A percentile compares a stretch with the other conserved stretches of the same genome.
Conservation (phyloP, 2,329 filamentous ascomycete genomes). For the Penicillium sp. region DNA sequence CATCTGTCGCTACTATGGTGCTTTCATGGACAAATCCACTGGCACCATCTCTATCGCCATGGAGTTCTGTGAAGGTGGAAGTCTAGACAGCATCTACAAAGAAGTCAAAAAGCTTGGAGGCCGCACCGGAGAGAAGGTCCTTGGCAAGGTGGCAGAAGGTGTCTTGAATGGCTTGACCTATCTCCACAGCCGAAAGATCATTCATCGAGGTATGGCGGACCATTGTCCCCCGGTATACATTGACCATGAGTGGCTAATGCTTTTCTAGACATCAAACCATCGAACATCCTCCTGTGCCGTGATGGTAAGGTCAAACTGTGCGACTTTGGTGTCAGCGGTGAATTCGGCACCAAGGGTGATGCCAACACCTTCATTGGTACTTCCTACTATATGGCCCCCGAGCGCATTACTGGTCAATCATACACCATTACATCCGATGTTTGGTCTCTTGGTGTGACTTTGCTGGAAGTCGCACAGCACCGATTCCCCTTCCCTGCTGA, state of each 20-base stretch:
- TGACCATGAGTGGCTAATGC: conserved; percentile 6
- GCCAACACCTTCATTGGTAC: conserved; percentile 98
- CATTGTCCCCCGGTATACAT: background rate
- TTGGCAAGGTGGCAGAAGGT: conserved; percentile 92
- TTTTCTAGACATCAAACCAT: conserved; percentile 78
- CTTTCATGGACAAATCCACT: conserved; percentile 90
- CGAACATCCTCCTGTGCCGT: conserved; percentile 87
- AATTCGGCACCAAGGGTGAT: conserved; percentile 96
- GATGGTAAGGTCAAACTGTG: conserved; percentile 93
- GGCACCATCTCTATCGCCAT: conserved; percentile 97
- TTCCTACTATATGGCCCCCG: conserved; percentile 98
- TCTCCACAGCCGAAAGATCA: conserved; percentile 89
- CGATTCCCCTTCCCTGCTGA: conserved; percentile 97
- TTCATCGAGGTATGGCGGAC: conserved; percentile 61
- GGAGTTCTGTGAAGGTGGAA: conserved; percentile 97
- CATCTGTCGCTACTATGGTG: conserved; percentile 95
- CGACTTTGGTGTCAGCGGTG: conserved; percentile 94
- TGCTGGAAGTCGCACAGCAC: conserved; percentile 98
- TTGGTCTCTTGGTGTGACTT: conserved; percentile 91
- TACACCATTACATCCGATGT: conserved; percentile 99
- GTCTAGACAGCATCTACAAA: conserved; percentile 90
- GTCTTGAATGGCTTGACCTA: conserved; percentile 91
- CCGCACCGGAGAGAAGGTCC: conserved; percentile 88
- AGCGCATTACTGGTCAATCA: conserved; percentile 91
- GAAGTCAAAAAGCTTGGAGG: conserved; percentile 94